Evolutionary conservation across 176 grass and related monocot species (phyloP).

Genomic region (Chrysopogon serrulatus): DNA sequence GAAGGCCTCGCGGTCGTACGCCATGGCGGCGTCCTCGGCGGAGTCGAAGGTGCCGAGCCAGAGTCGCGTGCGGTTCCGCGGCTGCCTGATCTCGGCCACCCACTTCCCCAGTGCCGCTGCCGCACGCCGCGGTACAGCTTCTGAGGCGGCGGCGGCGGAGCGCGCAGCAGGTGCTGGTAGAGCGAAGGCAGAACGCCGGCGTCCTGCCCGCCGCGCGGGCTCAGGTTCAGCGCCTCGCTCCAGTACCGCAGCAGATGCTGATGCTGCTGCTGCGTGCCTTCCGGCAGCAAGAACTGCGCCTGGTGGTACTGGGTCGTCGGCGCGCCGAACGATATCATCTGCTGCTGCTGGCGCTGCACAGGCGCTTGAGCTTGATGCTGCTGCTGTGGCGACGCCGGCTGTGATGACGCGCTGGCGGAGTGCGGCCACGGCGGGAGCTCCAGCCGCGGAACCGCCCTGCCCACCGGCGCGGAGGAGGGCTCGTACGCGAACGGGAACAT

Average conservation of each 20-base stretch:
- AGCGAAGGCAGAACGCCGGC: slow-evolving; percentile 33
- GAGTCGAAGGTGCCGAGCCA: slow-evolving; percentile 98
- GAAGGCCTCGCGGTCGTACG: slow-evolving; percentile 89
- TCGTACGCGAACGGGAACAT: slow-evolving; percentile 72
- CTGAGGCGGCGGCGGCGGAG: slow-evolving; percentile 29
- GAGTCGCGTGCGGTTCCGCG: slow-evolving; percentile 74
- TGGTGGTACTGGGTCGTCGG: slow-evolving; percentile 20
- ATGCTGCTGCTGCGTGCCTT: slow-evolving; percentile 35
- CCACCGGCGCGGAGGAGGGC: neutral
- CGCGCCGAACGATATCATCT: slow-evolving; percentile 78
- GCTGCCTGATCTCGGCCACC: slow-evolving; percentile 95
- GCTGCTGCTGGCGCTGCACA: slow-evolving; percentile 51
- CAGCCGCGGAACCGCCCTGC: neutral
- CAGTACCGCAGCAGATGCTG: slow-evolving; percentile 61
- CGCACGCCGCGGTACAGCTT: slow-evolving; percentile 93
- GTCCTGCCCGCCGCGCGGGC: slow-evolving; percentile 52
- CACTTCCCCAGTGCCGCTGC: slow-evolving; percentile 97
- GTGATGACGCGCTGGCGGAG: slow-evolving; percentile 17
- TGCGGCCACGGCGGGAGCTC: slow-evolving; percentile 1
- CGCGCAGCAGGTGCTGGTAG: slow-evolving; percentile 43
- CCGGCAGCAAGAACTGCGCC: slow-evolving; percentile 30
- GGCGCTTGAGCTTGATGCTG: neutral
- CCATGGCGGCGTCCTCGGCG: slow-evolving; percentile 94
- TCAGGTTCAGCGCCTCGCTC: slow-evolving; percentile 85
- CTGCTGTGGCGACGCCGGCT: neutral